Evolutionary conservation across 768 basidiomycete genomes (phyloP).

Genomic region (Sporobolomyces roseus): DNA sequence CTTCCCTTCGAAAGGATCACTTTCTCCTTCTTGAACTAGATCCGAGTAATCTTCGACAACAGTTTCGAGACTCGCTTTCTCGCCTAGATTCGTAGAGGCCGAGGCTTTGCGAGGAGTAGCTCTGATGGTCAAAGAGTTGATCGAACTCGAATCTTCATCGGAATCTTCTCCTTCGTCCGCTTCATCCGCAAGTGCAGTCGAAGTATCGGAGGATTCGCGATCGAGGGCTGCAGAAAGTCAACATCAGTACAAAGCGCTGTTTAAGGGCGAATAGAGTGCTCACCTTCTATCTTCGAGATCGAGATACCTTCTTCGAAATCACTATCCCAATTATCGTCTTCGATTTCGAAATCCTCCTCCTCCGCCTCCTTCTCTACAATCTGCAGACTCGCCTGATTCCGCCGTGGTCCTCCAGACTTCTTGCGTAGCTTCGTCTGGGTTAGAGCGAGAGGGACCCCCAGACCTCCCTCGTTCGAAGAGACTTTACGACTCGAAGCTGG

Average conservation of each 20-base stretch:
- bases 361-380: not conserved
- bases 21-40: constrained; percentile 72
- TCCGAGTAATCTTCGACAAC: constrained; percentile 92
- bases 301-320: constrained; percentile 95
- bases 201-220: not conserved
- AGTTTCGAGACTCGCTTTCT: constrained; percentile 54
- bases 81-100: constrained; percentile 46
- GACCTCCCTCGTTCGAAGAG: not conserved
- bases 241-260: too few relatives aligned
- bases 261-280: constrained; percentile 9
- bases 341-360: constrained; percentile 51
- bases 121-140: constrained; percentile 37
- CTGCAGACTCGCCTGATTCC: not conserved
- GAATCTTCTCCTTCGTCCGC: not conserved
- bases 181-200: constrained; percentile 1
- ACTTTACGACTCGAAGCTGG: too few relatives aligned
- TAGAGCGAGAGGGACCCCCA: not conserved
- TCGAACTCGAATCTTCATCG: not conserved
- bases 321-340: constrained; percentile 96
- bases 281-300: constrained; percentile 73
- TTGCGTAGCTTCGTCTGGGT: not conserved
- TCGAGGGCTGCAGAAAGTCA: constrained; percentile 25
- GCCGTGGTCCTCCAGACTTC: not conserved
- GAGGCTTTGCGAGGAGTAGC: constrained; percentile 3
- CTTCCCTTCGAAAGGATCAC: constrained; percentile 65